These are phyloP conservation scores for Vicia faba DNA, from an alignment of 306 rosid species.

Conservation along the genomic window DNA sequence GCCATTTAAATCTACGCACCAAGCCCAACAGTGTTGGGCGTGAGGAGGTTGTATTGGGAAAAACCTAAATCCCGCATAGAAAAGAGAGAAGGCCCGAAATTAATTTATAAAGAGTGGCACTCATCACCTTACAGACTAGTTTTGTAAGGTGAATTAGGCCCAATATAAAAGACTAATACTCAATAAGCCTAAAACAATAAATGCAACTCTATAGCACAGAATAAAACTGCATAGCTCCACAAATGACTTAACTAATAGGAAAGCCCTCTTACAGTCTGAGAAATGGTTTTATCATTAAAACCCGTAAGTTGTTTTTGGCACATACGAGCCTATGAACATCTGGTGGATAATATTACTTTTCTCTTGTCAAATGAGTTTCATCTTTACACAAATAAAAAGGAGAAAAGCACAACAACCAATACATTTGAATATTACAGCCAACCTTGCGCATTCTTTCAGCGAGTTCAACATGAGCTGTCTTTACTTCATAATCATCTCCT, in stretches of 20 bases:
- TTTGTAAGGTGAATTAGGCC: not conserved
- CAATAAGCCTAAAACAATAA: slow-evolving; percentile 22
- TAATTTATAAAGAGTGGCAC: not conserved
- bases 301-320: not conserved
- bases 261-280: slow-evolving; percentile 1
- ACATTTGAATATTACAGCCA: slow-evolving; percentile 39
- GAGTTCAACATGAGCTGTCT: slow-evolving; percentile 95
- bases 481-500: slow-evolving; percentile 97
- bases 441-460: slow-evolving; percentile 99
- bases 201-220: slow-evolving; percentile 1
- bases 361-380: slow-evolving; percentile 6
- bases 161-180: not conserved
- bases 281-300: not conserved
- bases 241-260: slow-evolving; percentile 7
- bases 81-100: not conserved
- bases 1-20: not conserved
- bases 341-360: not conserved
- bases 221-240: slow-evolving; percentile 30
- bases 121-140: not conserved
- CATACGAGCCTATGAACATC: slow-evolving; percentile 15
- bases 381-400: not conserved
- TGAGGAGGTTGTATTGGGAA: not conserved
- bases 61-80: not conserved
- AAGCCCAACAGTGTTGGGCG: not conserved
- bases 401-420: slow-evolving; percentile 16